Base-by-base conservation (phyloP, 495 filamentous ascomycete genomes). In the Amniculicola lignicola region DNA sequence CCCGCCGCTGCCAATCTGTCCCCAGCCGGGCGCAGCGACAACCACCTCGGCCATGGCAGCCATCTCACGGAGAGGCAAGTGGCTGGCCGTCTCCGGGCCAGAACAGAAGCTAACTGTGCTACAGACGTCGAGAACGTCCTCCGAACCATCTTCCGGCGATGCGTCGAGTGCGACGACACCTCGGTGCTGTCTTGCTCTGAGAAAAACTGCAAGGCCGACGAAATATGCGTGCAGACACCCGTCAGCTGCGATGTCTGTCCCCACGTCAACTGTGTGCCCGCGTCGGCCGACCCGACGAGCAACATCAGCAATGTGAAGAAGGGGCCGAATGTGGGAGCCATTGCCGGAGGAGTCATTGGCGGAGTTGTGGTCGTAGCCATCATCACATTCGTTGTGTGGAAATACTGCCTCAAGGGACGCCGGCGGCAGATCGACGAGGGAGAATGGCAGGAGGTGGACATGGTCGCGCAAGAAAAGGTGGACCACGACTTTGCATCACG, bases 321-420 rank as follows among this genome's bases (percentile, higher is more conserved):
- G 11, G 77, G 81, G 2, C 79, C 83, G 16, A 86, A 89, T 53
- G 77, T 84, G 1, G 88, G 88, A 31, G 86, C 89, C 24, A 93
- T 96, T 59, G 86, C 87, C 15, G 89, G 88, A 63, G 88, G 90
- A 51, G 88, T 94, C 23, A 70, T 95, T 28, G 89, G 88, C 51
- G 90, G 87, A 61, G 62, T 95, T 1, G 78, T 76, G 14, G 77
- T 78, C 11, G 74, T 96, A 25, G 86, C 76, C 18, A 66, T 88
- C 21, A 63, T 90, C 28, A 86, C 83, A 4, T 94, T 86, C 59
- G 67, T 96, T 33, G 76, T 96, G 4, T 97, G 88, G 84, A 87
- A 81, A 68, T 91, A 87, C 69, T 88, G 85, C 64, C 86, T 95
- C 62, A 90, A 89, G 74, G 85, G 82, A 61, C 82, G 83, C 71